Percentiles rank a stretch among this genome's conserved stretches.
Conservation (phyloP, 2,329 filamentous ascomycete genomes). For the Aspergillus melleus region DNA sequence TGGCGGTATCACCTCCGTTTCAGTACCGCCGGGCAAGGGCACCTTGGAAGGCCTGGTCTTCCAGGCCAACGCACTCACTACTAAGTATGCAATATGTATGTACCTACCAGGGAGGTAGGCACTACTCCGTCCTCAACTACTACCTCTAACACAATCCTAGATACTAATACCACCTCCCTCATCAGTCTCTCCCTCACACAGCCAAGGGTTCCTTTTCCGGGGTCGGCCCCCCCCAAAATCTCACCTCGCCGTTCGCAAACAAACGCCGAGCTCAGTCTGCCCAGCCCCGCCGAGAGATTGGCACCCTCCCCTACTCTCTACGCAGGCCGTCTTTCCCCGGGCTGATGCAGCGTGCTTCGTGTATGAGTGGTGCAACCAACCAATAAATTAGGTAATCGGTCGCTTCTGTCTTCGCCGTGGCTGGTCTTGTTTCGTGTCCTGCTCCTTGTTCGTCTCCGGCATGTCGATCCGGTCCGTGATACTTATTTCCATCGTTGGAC, state of each 20-base stretch:
- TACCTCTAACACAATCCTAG: no score
- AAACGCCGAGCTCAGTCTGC: constrained; percentile 15
- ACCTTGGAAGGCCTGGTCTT: no score
- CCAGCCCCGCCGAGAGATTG: constrained; percentile 18
- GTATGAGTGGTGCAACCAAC: not conserved
- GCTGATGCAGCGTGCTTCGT: not conserved
- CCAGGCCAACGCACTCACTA: no score
- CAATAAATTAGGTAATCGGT: constrained; percentile 7
- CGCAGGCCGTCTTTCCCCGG: not conserved
- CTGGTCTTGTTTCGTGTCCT: not conserved
- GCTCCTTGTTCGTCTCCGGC: not conserved
- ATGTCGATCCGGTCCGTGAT: not conserved
- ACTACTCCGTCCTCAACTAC: no score
- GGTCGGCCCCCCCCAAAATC: no score
- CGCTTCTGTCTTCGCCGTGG: not conserved
- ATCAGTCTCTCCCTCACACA: no score
- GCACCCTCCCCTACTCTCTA: constrained; percentile 3
- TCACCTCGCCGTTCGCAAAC: not conserved
- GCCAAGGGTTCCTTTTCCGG: no score
- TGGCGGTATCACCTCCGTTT: constrained; percentile 17
- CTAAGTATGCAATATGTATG: no score
- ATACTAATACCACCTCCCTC: no score
- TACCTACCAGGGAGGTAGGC: no score
- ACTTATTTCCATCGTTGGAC: not conserved
- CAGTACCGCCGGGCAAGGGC: not conserved